Evolutionary conservation across 2,329 filamentous ascomycete genomes (phyloP).

Genomic region (Colletotrichum spaethianum): DNA sequence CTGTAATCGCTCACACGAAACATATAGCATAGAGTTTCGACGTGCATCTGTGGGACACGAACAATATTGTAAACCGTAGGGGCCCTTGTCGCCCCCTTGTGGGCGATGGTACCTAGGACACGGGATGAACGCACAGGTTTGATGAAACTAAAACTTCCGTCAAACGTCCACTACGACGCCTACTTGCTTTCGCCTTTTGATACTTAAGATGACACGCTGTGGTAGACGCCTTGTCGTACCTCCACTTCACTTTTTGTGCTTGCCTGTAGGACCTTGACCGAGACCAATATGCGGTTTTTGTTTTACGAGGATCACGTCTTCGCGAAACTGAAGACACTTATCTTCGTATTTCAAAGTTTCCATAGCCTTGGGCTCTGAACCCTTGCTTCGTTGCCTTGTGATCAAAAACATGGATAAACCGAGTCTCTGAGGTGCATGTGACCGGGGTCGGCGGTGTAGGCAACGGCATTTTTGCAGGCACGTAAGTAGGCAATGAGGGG

Average conservation of each 20-base stretch:
- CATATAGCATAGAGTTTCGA: background rate
- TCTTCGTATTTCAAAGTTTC: background rate
- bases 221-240: background rate
- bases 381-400: background rate
- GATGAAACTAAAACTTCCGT: background rate
- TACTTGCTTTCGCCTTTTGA: too few relatives aligned
- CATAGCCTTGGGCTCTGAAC: background rate
- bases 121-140: background rate
- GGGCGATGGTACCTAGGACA: background rate
- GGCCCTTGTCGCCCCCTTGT: background rate
- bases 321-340: background rate
- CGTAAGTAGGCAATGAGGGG: background rate
- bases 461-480: background rate
- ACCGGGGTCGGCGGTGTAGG: background rate
- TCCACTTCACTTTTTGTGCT: too few relatives aligned
- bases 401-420: background rate
- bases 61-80: background rate
- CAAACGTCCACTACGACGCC: background rate
- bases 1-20: background rate
- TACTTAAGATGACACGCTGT: background rate
- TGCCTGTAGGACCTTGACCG: background rate
- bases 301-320: background rate
- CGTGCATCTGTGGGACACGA: background rate
- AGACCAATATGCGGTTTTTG: background rate
- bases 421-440: background rate